Evolutionary conservation across 2,329 filamentous ascomycete genomes (phyloP).

Genomic region (Pseudofabraea citricarpa): DNA sequence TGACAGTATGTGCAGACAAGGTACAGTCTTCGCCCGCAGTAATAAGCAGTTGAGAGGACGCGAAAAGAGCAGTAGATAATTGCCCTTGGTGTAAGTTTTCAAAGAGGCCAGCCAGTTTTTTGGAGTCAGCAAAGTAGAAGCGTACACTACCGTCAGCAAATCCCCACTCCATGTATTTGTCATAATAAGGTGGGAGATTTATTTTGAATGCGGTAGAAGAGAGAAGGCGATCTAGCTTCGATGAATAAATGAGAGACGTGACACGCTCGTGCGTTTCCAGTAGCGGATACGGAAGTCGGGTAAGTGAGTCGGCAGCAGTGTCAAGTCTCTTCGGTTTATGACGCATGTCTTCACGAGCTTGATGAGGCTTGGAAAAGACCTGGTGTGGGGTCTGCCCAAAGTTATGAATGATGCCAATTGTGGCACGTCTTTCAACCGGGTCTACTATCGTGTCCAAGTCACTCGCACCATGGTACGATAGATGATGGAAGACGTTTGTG

Average conservation of each 20-base stretch:
- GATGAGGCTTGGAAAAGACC: constrained; percentile 80
- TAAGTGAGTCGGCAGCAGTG: constrained; percentile 69
- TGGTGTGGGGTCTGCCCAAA: constrained; percentile 98
- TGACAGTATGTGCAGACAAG: constrained; percentile 75
- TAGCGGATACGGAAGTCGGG: constrained; percentile 72
- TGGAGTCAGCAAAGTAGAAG: constrained; percentile 81
- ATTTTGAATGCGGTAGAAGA: constrained; percentile 80
- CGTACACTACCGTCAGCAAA: constrained; percentile 90
- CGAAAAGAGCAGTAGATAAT: constrained; percentile 76
- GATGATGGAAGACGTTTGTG: constrained; percentile 91
- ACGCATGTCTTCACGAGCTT: constrained; percentile 63
- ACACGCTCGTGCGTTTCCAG: constrained; percentile 72
- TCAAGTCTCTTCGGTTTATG: constrained; percentile 69
- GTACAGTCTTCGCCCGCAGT: constrained; percentile 92
- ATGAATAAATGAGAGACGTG: constrained; percentile 69
- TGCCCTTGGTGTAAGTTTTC: constrained; percentile 93
- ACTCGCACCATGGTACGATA: constrained; percentile 91
- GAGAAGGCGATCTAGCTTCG: constrained; percentile 76
- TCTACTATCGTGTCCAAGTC: constrained; percentile 90
- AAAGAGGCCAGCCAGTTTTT: constrained; percentile 80
- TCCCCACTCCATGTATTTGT: constrained; percentile 94
- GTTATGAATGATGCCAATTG: constrained; percentile 95
- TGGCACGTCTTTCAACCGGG: constrained; percentile 78
- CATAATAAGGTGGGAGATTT: constrained; percentile 80
- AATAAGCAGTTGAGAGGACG: constrained; percentile 84